Conservation (phyloP, 352 stramenopile genomes). For the Phytophthora nicotianae region DNA sequence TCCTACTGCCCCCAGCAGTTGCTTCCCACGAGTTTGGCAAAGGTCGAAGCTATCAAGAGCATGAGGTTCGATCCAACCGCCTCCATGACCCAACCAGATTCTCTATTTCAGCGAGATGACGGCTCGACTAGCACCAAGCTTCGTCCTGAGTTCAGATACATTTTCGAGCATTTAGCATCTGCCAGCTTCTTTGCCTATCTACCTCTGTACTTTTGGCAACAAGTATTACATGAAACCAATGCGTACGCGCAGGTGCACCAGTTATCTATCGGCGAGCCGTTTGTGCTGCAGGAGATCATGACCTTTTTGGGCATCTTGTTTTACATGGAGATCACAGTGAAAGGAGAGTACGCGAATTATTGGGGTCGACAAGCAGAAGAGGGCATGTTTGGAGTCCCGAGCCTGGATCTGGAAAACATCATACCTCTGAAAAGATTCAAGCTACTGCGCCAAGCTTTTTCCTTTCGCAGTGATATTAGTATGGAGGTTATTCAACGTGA, state of each 20-base stretch:
- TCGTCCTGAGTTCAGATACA: neutral
- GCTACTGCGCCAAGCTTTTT: constrained; percentile 14
- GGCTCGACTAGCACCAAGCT: neutral
- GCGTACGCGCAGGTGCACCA: neutral
- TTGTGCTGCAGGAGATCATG: neutral
- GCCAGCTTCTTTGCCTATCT: neutral
- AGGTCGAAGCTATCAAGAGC: neutral
- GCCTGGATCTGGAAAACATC: constrained; percentile 12
- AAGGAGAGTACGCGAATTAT: constrained; percentile 32
- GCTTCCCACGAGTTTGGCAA: neutral
- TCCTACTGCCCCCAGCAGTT: neutral
- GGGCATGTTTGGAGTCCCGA: constrained; percentile 14
- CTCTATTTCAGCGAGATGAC: neutral
- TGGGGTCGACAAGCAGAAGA: constrained; percentile 29
- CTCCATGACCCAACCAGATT: neutral
- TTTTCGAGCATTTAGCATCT: neutral
- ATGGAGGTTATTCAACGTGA: constrained; percentile 1
- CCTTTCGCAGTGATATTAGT: constrained; percentile 9
- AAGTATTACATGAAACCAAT: neutral
- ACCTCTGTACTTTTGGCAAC: neutral
- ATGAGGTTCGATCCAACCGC: neutral
- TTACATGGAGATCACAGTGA: constrained; percentile 1
- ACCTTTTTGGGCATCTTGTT: neutral
- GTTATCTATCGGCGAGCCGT: neutral
- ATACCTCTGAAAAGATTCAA: constrained; percentile 35